Base-by-base conservation (phyloP, 2,329 filamentous ascomycete genomes). In the Aureobasidium uvarum region DNA sequence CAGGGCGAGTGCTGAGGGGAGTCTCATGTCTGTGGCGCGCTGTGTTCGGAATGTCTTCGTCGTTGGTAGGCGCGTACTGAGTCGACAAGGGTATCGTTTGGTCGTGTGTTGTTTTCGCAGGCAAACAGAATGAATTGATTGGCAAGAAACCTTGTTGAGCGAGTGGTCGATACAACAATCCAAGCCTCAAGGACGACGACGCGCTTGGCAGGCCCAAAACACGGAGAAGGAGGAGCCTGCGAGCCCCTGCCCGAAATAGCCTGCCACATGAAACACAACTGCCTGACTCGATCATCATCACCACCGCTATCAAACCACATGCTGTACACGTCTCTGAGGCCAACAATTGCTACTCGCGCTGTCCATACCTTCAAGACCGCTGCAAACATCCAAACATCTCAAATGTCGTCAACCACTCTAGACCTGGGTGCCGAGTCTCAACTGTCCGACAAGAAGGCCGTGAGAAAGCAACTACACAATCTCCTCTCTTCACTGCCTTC, bases 401-500 rank as follows among this genome's bases (percentile, higher is more conserved):
- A 60, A 36, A 60, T 60, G 50, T 56, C 48, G 39, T 64, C 51
- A 18, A 16, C 39, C 39, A 41, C 20, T 28, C 38, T 62, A 31
- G 31, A 66, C n/a, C 56, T 62, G 56, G 55, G 64, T 11, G n/a
- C 41, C 31, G 50, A 64, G 25, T 69, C 68, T 13, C 65, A 67
- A 62, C 62, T 66, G 3, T 66, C 66, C 45, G 59, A 69, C 51
- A 96, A 96, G 79, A 88, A 89, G 74, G 88, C 91, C 71, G 81
- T 96, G 67, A 85, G 93, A 66, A 82, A 81, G 68, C 78, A 84
- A 62, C 89, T 96, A 79, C 92, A 89, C 74, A 79, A 84, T 69
- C 82, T 82, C 38, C 82, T 96, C 23, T 82, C 84, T 23, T 76
- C 74, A 8, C 74, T 96, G 55, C 77, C 86, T 1, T 78, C 83